Percentiles rank a stretch among this genome's conserved stretches.
phyloP scores from a whole-genome alignment of 2,329 filamentous ascomycete genomes.

The Fusarium aywerte region DNA sequence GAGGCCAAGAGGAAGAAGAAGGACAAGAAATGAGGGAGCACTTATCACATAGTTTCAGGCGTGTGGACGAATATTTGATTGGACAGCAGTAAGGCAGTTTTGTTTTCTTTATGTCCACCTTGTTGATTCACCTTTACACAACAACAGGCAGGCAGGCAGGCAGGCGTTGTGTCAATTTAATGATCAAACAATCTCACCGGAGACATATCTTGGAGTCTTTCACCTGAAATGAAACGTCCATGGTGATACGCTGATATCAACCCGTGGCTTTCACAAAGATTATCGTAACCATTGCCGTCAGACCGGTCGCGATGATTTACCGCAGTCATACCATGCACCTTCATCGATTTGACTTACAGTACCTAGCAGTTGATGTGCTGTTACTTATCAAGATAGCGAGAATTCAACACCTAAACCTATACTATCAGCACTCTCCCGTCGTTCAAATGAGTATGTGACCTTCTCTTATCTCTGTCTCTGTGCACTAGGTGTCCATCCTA shows the following conservation, averaged over 20 bases:
- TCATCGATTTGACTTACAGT: background rate
- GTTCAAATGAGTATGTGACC: background rate
- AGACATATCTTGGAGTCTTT: background rate
- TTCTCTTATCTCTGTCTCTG: conserved; percentile 2
- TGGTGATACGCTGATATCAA: background rate
- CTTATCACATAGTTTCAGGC: background rate
- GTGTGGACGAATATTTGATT: background rate
- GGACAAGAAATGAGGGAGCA: conserved; percentile 27
- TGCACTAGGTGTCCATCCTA: background rate
- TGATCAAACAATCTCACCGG: background rate
- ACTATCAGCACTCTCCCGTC: background rate
- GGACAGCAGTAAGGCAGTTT: background rate
- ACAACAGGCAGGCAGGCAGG: background rate
- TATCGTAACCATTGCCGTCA: background rate
- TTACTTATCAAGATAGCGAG: background rate
- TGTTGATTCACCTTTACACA: background rate
- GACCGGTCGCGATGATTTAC: background rate
- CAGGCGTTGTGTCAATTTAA: background rate
- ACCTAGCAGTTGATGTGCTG: too few relatives aligned
- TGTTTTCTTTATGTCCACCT: background rate
- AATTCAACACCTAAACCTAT: too few relatives aligned
- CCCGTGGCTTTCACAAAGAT: background rate
- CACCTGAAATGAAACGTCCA: background rate
- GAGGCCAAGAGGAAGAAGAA: conserved; percentile 41
- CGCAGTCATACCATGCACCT: background rate